Percentiles rank a stretch among this genome's conserved stretches.
phyloP scores from a whole-genome alignment of 2,329 filamentous ascomycete species.

The Penicillium sp. region DNA sequence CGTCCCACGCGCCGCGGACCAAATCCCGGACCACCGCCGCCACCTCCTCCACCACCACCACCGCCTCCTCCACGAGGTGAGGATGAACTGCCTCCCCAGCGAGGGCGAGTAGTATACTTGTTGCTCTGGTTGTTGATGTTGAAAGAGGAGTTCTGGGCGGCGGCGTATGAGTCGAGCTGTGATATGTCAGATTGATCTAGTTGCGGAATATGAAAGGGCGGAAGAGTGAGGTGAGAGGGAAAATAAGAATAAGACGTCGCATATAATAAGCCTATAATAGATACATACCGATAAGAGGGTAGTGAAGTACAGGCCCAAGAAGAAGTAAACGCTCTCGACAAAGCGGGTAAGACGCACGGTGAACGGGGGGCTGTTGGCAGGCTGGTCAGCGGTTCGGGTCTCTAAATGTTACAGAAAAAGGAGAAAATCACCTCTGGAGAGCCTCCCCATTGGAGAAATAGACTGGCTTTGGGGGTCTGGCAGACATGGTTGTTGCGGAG shows the following conservation, averaged over 20 bases:
- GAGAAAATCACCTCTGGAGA: constrained; percentile 32
- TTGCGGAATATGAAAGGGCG: background rate
- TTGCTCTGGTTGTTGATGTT: constrained; percentile 39
- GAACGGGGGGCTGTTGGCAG: constrained; percentile 42
- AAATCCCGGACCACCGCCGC: constrained; percentile 28
- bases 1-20: constrained; percentile 43
- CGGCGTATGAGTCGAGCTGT: constrained; percentile 47
- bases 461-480: constrained; percentile 17
- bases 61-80: constrained; percentile 27
- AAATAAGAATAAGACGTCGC: background rate
- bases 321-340: constrained; percentile 45
- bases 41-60: constrained; percentile 27
- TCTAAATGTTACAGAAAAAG: background rate
- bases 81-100: constrained; percentile 24
- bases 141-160: constrained; percentile 48
- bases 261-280: background rate
- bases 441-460: constrained; percentile 44
- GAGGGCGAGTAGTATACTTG: constrained; percentile 21
- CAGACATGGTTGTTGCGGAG: constrained; percentile 30
- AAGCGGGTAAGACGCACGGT: constrained; percentile 43
- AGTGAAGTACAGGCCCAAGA: constrained; percentile 50
- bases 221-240: background rate
- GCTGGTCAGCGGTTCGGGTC: background rate
- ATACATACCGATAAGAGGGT: constrained; percentile 48
- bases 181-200: constrained; percentile 13